Percentiles rank a stretch among this genome's conserved stretches.
phyloP scores from a whole-genome alignment of 306 rosid species.

The Mimosa bimucronata region DNA sequence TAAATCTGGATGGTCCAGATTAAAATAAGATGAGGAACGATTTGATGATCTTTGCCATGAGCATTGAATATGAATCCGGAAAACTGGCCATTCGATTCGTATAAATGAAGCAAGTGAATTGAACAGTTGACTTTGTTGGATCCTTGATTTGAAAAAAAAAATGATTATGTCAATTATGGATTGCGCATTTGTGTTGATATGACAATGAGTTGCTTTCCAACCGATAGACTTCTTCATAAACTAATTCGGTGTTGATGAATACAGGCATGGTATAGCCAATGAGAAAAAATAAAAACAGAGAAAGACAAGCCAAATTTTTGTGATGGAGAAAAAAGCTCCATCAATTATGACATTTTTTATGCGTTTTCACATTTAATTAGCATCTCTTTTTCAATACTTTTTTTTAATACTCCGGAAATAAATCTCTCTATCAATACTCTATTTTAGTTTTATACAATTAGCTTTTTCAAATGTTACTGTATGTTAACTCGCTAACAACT shows the following conservation, averaged over 20 bases:
- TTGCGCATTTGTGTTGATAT: not conserved
- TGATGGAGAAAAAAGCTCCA: not conserved
- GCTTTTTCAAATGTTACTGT: not conserved
- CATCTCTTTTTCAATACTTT: not conserved
- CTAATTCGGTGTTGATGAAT: not conserved
- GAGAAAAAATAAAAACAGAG: not conserved
- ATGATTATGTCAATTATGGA: not conserved
- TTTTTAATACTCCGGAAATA: no score
- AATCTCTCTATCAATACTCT: not conserved
- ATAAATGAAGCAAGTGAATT: not conserved
- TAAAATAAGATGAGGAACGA: no score
- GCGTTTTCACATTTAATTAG: not conserved
- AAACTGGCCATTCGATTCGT: not conserved
- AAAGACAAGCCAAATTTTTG: not conserved
- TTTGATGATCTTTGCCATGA: no score
- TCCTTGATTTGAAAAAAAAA: not conserved
- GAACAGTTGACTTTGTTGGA: not conserved
- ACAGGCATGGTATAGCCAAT: not conserved
- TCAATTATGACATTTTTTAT: not conserved
- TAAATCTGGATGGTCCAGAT: no score
- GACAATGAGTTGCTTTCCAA: not conserved
- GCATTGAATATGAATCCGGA: no score
- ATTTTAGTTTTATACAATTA: no score
- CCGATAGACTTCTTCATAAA: not conserved
- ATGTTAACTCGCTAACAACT: not conserved